Base-by-base conservation (phyloP, 345 rosid genomes). In the Eucalyptus marginata region DNA sequence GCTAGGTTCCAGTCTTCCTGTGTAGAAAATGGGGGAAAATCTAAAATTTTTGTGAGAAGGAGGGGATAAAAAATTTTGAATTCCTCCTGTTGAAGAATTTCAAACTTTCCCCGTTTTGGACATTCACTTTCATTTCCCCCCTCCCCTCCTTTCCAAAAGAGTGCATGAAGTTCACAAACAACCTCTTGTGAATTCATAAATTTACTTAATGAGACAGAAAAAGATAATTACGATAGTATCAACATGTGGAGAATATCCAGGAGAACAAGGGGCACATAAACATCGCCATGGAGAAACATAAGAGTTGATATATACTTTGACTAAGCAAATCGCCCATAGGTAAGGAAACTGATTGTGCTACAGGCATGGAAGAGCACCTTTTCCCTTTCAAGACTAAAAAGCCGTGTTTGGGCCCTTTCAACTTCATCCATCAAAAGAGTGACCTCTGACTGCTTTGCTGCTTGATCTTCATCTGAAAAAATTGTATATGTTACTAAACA, bases 361-460 rank as follows among this genome's bases (percentile, higher is more conserved):
- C 76, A 80, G 40, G 86, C 80, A 71, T 62, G n/a, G 18, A 89
- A 86, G 80, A 83, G 24, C 64, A 96, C 99, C 97, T 98, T 98
- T 91, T 98, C 99, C 91, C 99, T 98, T 94, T 98, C 99, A 89
- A 98, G 96, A 93, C 97, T 93, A 91, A 94, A 93, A 91, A 98
- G 97, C 22, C 99, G 96, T 43, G 98, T 95, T 93, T 98, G 99
- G 90, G 99, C 99, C 90, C 98, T 94, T 92, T 98, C 99, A 87
- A 98, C 99, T 96, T 98, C 99, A 95, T 98, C 99, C 99, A 98
- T 97, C 91, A 98, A 92, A 90, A 98, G 96, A 92, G 91, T 94
- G 93, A 98, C 93, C 93, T 98, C 99, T 85, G 99, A 96, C 87
- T 98, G 99, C 93, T 98, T 98, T 76, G 97, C 94, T 29, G 99